These are phyloP conservation scores for Alternaria ethzedia DNA, from an alignment of 2,329 filamentous ascomycete species.

Conservation along the genomic window DNA sequence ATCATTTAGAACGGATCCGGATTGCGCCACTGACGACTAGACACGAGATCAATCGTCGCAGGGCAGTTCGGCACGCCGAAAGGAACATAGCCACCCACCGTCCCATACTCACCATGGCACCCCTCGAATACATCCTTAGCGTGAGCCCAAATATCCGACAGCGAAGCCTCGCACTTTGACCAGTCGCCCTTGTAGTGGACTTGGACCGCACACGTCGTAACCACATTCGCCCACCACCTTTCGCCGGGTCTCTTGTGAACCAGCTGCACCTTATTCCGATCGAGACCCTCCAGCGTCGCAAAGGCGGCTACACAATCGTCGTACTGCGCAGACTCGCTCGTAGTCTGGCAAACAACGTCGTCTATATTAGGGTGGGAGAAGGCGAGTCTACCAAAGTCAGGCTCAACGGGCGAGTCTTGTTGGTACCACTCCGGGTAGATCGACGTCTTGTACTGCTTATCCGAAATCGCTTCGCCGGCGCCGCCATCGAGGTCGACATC, in stretches of 20 bases:
- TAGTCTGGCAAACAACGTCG: background rate
- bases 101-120: background rate
- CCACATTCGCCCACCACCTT: background rate
- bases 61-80: background rate
- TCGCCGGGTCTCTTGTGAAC: background rate
- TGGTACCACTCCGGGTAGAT: background rate
- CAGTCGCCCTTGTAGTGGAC: background rate
- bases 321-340: background rate
- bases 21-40: background rate
- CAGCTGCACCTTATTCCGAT: background rate
- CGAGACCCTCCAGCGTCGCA: background rate
- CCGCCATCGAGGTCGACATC: too few species aligned
- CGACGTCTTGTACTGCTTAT: rapidly evolving
- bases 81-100: background rate
- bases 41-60: background rate
- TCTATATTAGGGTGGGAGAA: background rate
- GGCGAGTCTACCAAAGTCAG: background rate
- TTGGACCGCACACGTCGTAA: background rate
- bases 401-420: too few species aligned
- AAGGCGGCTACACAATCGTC: background rate
- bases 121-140: background rate
- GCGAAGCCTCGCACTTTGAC: background rate
- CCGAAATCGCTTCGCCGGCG: background rate
- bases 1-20: background rate
- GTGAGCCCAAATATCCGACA: background rate